Evolutionary conservation across 371 early-diverging fungal genomes (phyloP).

Genomic region (Zancudomyces culisetae): DNA sequence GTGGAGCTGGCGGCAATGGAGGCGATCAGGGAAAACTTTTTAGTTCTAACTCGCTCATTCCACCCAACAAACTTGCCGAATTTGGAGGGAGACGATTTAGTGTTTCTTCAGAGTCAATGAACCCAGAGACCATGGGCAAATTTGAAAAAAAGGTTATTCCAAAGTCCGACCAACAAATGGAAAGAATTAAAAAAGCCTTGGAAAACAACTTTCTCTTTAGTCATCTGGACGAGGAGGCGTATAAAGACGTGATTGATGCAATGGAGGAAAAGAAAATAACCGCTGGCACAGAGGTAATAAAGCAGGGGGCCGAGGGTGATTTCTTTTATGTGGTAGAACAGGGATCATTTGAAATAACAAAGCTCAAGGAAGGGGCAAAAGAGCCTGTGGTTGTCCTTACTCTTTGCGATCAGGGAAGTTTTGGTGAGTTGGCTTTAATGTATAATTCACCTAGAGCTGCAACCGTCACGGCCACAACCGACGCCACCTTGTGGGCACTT

Average conservation of each 20-base stretch:
- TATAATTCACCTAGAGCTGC: constrained; percentile 94
- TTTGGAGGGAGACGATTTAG: constrained; percentile 66
- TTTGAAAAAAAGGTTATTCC: constrained; percentile 68
- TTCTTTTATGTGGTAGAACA: constrained; percentile 94
- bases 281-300: constrained; percentile 62
- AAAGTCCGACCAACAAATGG: constrained; percentile 62
- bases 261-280: constrained; percentile 78
- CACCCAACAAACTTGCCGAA: neutral
- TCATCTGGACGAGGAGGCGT: constrained; percentile 86
- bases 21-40: neutral
- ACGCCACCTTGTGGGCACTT: constrained; percentile 81
- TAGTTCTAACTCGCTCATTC: neutral
- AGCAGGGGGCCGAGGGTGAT: constrained; percentile 92
- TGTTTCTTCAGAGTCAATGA: constrained; percentile 92
- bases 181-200: constrained; percentile 62
- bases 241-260: constrained; percentile 83
- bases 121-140: constrained; percentile 58
- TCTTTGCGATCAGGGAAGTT: constrained; percentile 67
- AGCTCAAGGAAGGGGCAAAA: constrained; percentile 35
- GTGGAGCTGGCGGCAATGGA: neutral
- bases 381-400: constrained; percentile 45
- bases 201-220: constrained; percentile 82
- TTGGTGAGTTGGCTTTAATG: constrained; percentile 96
- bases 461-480: constrained; percentile 70
- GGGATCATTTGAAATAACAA: constrained; percentile 85